A percentile compares a stretch with the other conserved stretches of the same genome.
phyloP scores from a whole-genome alignment of 2,329 filamentous ascomycete genomes.

The Thelonectria discophora region DNA sequence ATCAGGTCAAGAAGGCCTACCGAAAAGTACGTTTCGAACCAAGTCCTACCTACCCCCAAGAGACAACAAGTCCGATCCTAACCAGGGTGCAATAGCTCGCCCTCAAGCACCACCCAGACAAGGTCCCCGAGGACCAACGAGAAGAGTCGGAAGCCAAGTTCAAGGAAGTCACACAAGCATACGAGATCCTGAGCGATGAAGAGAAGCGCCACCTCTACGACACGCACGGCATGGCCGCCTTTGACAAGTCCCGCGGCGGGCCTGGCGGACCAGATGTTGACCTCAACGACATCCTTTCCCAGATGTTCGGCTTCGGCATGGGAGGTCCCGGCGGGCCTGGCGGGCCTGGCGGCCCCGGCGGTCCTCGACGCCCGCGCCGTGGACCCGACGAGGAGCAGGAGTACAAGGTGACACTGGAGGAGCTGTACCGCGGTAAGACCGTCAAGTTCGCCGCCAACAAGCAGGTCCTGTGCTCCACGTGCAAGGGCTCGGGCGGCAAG shows the following conservation, averaged over 20 bases:
- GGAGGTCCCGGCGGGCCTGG: slow-evolving; percentile 61
- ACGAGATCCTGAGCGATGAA: slow-evolving; percentile 97
- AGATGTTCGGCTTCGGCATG: slow-evolving; percentile 88
- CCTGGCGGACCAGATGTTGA: slow-evolving; percentile 77
- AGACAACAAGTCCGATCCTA: slow-evolving; percentile 3
- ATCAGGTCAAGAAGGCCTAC: slow-evolving; percentile 95
- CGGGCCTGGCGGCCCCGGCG: slow-evolving; percentile 59
- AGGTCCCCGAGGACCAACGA: slow-evolving; percentile 86
- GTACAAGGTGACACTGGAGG: slow-evolving; percentile 91
- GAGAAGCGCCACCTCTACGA: slow-evolving; percentile 94
- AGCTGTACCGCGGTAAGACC: slow-evolving; percentile 98
- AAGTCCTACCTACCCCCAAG: background rate
- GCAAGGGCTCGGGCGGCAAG: slow-evolving; percentile 90
- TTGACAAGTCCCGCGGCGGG: slow-evolving; percentile 78
- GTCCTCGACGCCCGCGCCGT: slow-evolving; percentile 70
- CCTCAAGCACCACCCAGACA: slow-evolving; percentile 91
- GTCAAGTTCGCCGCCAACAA: slow-evolving; percentile 97
- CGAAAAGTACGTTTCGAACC: slow-evolving; percentile 75
- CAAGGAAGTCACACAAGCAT: slow-evolving; percentile 92
- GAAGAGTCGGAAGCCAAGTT: slow-evolving; percentile 89
- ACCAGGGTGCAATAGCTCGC: slow-evolving; percentile 69
- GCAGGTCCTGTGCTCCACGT: slow-evolving; percentile 86
- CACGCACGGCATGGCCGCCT: slow-evolving; percentile 93
- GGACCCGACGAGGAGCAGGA: slow-evolving; percentile 88
- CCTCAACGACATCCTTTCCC: slow-evolving; percentile 89